Percentiles rank a stretch among this genome's conserved stretches.
Conservation (phyloP, 805 yeast species). For the Yarrowia alimentaria region DNA sequence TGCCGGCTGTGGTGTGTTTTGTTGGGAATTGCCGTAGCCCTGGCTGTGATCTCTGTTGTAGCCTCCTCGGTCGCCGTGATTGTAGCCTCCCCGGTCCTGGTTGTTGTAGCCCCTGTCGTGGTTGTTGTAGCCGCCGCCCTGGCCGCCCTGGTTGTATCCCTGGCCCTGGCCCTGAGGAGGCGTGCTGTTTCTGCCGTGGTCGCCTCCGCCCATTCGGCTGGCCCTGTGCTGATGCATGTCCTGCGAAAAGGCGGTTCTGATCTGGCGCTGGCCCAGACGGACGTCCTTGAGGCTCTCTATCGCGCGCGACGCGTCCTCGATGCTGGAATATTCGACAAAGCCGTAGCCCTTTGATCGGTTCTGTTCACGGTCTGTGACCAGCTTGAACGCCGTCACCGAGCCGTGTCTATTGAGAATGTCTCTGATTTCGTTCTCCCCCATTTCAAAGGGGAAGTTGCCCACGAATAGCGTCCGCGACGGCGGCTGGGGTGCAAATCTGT, state of each 20-base stretch:
- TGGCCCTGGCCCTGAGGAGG: constrained; percentile 12
- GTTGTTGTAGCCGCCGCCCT: too few species aligned
- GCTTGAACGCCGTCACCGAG: constrained; percentile 31
- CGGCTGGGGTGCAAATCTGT: constrained; percentile 27
- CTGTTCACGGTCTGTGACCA: constrained; percentile 33
- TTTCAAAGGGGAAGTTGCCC: constrained; percentile 37
- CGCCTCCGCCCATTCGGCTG: constrained; percentile 16
- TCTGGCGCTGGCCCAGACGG: constrained; percentile 30
- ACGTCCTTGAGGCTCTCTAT: constrained; percentile 31
- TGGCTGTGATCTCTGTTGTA: constrained; percentile 13
- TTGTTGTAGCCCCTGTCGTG: too few species aligned
- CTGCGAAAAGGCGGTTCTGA: constrained; percentile 34
- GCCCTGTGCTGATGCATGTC: constrained; percentile 26
- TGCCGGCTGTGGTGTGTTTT: too few species aligned
- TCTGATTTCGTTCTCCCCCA: constrained; percentile 33
- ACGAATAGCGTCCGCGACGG: constrained; percentile 33
- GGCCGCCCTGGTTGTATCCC: constrained; percentile 26
- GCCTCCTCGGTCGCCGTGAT: too few species aligned
- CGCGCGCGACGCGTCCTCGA: constrained; percentile 32
- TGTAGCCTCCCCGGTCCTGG: too few species aligned
- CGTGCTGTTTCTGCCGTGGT: not conserved
- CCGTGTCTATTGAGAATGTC: constrained; percentile 32
- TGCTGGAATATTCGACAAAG: constrained; percentile 33
- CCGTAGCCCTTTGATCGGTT: constrained; percentile 34
- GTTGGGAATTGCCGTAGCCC: too few species aligned